Evolutionary conservation across 306 rosid genomes (phyloP), one percentile per base, ranked within the genome.

Genomic region (Ceratonia siliqua): DNA sequence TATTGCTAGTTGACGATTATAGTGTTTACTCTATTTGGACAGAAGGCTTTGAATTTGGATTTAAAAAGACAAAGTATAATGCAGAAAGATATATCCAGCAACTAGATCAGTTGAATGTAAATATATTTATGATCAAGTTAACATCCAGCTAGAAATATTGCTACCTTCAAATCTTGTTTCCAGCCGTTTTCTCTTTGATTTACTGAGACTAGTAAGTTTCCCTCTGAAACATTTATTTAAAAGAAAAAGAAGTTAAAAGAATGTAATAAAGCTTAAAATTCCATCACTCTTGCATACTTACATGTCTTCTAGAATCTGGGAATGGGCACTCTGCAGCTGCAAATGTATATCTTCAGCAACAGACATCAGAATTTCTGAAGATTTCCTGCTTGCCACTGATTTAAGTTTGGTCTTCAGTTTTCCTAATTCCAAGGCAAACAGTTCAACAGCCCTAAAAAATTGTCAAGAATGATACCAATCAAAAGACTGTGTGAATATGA

Each of bases 141-240:
- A 53, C 75, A 72, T 43, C 76, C 78, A 41, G 57, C 66, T 56
- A 45, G 13, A 85, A 59, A 24, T 50, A 57, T 27, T 20, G 72
- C 68, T 83, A 92, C 99, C 99, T 83, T 84, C 89, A 73, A 89
- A 86, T 74, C 73, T 92, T 57, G 90, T 72, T 67, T 90, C 97
- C 61, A 86, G 62, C 69, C 83, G 81, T 79, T 89, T 92, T 89
- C 89, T 82, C 87, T 91, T 94, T 38, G 87, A 90, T 79, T 86
- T 90, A 74, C 87, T 58, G 63, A 82, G 75, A 81, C 42, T 82
- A 58, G 85, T 77, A 68, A 82, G 84, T 82, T 89, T 92, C 72
- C 84, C 96, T 71, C 99, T 92, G 97, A 75, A 85, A 83, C 46
- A 67, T 72, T 27, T 55, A 28, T 50, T 13, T 68, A 83, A 28